phyloP scores from a whole-genome alignment of 2,329 filamentous ascomycete genomes.

The Fusarium sp. region DNA sequence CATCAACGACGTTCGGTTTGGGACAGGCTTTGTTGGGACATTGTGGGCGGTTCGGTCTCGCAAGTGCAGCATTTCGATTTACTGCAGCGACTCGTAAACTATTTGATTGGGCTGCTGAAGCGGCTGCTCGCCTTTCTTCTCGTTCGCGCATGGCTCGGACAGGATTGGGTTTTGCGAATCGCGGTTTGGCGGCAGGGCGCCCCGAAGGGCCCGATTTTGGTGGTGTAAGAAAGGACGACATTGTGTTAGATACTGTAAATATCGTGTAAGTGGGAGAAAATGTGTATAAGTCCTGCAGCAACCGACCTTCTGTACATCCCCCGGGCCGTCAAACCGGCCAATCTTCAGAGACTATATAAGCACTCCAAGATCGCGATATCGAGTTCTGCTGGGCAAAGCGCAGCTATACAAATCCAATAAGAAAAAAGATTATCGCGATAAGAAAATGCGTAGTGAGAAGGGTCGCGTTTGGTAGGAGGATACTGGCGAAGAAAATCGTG shows the following conservation, averaged over 20 bases:
- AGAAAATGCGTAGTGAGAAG: constrained; percentile 2
- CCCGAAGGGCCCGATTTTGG: constrained; percentile 49
- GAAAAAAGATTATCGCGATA: constrained; percentile 35
- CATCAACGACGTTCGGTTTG: constrained; percentile 71
- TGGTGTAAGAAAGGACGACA: constrained; percentile 61
- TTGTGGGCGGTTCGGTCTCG: constrained; percentile 53
- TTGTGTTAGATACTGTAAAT: constrained; percentile 41
- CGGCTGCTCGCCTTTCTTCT: constrained; percentile 57
- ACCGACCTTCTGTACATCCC: constrained; percentile 16
- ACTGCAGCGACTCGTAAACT: constrained; percentile 47
- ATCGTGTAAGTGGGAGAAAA: background rate
- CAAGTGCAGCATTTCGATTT: constrained; percentile 48
- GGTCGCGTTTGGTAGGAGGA: constrained; percentile 30
- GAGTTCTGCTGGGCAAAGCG: background rate
- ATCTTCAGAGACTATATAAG: background rate
- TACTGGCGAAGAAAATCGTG: constrained; percentile 42
- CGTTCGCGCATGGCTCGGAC: constrained; percentile 64
- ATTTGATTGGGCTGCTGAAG: constrained; percentile 41
- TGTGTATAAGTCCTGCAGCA: background rate
- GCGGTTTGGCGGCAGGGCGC: constrained; percentile 51
- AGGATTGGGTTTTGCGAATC: constrained; percentile 58
- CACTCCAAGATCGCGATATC: constrained; percentile 6
- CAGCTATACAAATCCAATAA: background rate
- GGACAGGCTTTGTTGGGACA: constrained; percentile 71
- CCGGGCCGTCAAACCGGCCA: constrained; percentile 30